Evolutionary conservation across 805 yeast genomes (phyloP).

Genomic region (Lipomyces oligophaga): DNA sequence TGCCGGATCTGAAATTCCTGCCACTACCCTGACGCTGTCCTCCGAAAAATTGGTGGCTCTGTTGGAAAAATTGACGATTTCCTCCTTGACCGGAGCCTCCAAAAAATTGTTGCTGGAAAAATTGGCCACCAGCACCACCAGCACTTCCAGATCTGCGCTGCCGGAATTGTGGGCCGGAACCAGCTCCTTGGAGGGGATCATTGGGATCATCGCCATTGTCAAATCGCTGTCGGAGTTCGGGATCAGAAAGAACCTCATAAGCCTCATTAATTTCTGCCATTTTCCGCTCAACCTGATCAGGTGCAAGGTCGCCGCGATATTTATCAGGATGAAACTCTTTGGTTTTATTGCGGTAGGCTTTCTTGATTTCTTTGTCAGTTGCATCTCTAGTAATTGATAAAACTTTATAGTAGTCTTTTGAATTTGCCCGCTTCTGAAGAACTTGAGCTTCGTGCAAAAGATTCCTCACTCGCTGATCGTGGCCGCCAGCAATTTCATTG

Average conservation of each 20-base stretch:
- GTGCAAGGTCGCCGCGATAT: slow-evolving; percentile 62
- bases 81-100: slow-evolving; percentile 11
- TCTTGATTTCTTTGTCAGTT: slow-evolving; percentile 65
- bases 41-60: slow-evolving; percentile 12
- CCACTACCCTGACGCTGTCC: slow-evolving; percentile 3
- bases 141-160: background rate
- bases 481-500: slow-evolving; percentile 22
- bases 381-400: slow-evolving; percentile 67
- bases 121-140: slow-evolving; percentile 9
- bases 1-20: slow-evolving; percentile 7
- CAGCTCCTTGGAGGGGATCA: slow-evolving; percentile 15
- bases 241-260: slow-evolving; percentile 74
- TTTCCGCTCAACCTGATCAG: slow-evolving; percentile 68
- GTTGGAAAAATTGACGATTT: slow-evolving; percentile 15
- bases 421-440: slow-evolving; percentile 39
- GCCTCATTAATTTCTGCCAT: slow-evolving; percentile 94
- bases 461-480: slow-evolving; percentile 25
- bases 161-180: slow-evolving; percentile 4
- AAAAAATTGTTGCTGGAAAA: slow-evolving; percentile 13
- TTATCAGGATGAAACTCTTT: slow-evolving; percentile 91
- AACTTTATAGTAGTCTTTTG: slow-evolving; percentile 75
- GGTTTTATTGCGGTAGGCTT: slow-evolving; percentile 74
- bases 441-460: slow-evolving; percentile 33
- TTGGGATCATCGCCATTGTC: slow-evolving; percentile 60
- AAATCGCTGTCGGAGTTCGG: slow-evolving; percentile 58